Conservation (phyloP, 139 green algal species). For the Diplosphaera chodatii region DNA sequence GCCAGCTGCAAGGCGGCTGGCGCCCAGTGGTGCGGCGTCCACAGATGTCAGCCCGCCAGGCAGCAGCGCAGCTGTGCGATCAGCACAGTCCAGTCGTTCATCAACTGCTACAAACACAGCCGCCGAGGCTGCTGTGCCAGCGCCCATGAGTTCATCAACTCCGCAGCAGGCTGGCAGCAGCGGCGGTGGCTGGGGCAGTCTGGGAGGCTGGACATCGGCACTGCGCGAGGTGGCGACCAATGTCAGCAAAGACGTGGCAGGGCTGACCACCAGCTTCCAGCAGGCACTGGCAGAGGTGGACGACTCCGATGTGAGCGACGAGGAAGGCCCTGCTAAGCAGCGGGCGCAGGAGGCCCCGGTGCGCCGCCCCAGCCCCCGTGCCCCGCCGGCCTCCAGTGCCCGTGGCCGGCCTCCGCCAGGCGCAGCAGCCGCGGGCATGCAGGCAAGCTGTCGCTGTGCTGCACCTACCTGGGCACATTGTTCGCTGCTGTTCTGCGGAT, state of each 20-base stretch:
- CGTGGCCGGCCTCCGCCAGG: neutral
- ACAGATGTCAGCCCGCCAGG: no score
- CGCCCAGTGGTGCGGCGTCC: no score
- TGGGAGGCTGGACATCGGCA: conserved; percentile 1
- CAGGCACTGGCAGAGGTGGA: neutral
- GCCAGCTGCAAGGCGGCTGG: no score
- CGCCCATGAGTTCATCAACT: neutral
- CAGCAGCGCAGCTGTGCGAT: neutral
- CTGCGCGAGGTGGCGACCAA: conserved; percentile 5
- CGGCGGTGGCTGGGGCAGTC: conserved; percentile 9
- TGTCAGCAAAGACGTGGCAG: conserved; percentile 15
- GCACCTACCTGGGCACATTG: no score
- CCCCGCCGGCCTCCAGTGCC: neutral
- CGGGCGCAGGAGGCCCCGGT: neutral
- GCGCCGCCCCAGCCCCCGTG: neutral
- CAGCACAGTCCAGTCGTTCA: no score
- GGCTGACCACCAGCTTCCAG: conserved; percentile 20
- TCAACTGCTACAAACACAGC: neutral
- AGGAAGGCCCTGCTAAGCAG: neutral
- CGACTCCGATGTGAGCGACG: conserved; percentile 3
- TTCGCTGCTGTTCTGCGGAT: no score
- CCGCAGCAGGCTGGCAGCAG: neutral
- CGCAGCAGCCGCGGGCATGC: neutral
- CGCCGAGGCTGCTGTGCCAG: neutral
- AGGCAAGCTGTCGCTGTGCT: no score